Evolutionary conservation across 257 asterid genomes (phyloP), one percentile per base, ranked within the genome.

Genomic region (Marsdenia floribunda): DNA sequence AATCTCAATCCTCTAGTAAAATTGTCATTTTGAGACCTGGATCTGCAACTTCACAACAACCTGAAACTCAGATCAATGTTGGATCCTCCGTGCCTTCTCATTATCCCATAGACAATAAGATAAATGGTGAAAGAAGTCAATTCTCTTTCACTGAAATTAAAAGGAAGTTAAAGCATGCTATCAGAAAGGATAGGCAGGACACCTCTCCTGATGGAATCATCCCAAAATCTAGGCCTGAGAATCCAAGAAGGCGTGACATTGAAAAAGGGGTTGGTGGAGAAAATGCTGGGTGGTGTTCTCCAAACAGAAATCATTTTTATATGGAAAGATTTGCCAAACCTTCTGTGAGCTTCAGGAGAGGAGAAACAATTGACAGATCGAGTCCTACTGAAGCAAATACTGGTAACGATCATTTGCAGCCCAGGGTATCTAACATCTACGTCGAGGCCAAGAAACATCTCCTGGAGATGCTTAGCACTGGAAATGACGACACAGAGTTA

Each of bases 371-470:
- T 58, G 83, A 80, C 44, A 88, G 85, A 76, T 67, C 75, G 38
- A 86, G 85, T 80, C 89, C 79, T 6, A 76, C 72, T 14, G 85
- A 76, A 68, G 74, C 82, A 42, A 63, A 13, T 26, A 40, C 26
- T 10, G 75, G 33, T 46, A 67, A 73, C 75, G 85, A 76, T 49
- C 18, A 76, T 75, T 75, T 79, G 13, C 84, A 82, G 75, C 72
- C 80, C 50, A 86, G 89, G 79, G 85, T 85, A 60, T 77, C 97
- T 57, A 87, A 81, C 83, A 83, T 95, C 77, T 89, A 95, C 76
- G 73, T 83, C 3, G 96, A 95, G 87, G 99, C 98, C 63, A 92
- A 82, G 90, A 92, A 95, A 66, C 98, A 89, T 86, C 92, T 95
- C 24, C 83, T 88, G 8, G 99, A 95, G 84, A 88, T 92, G 90